These are phyloP conservation scores for Chalciporus chontae DNA, from an alignment of 768 basidiomycete genomes.

Conservation along the genomic window DNA sequence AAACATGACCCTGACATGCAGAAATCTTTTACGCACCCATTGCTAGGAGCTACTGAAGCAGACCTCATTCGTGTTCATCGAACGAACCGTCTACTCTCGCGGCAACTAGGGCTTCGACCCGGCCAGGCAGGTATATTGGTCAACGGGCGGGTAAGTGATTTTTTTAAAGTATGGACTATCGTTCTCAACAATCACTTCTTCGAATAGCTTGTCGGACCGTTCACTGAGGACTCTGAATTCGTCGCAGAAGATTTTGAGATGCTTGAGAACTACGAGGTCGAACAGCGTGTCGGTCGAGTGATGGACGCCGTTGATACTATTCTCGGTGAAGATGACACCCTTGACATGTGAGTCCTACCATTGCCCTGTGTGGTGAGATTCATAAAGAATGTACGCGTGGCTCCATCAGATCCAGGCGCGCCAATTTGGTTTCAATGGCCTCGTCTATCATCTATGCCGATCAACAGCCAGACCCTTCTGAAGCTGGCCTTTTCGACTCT, in stretches of 20 bases:
- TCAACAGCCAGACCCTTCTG: constrained; percentile 69
- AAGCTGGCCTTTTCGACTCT: constrained; percentile 67
- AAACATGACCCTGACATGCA: constrained; percentile 29
- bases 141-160: constrained; percentile 74
- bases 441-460: constrained; percentile 72
- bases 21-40: constrained; percentile 33
- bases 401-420: constrained; percentile 44
- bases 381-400: constrained; percentile 1
- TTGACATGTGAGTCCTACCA: constrained; percentile 40
- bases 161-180: neutral
- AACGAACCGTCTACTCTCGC: constrained; percentile 45
- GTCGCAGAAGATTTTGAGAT: constrained; percentile 65
- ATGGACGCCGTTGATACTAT: constrained; percentile 59
- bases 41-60: constrained; percentile 25
- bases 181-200: constrained; percentile 2
- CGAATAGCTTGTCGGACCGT: constrained; percentile 71
- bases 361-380: neutral
- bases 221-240: constrained; percentile 54
- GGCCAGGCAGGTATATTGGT: constrained; percentile 65
- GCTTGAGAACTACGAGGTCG: constrained; percentile 71
- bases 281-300: constrained; percentile 66
- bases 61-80: constrained; percentile 36
- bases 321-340: constrained; percentile 33
- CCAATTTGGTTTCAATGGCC: constrained; percentile 59
- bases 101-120: constrained; percentile 54